Base-by-base conservation (phyloP, 2,329 filamentous ascomycete species). In the Macrophomina tecta region DNA sequence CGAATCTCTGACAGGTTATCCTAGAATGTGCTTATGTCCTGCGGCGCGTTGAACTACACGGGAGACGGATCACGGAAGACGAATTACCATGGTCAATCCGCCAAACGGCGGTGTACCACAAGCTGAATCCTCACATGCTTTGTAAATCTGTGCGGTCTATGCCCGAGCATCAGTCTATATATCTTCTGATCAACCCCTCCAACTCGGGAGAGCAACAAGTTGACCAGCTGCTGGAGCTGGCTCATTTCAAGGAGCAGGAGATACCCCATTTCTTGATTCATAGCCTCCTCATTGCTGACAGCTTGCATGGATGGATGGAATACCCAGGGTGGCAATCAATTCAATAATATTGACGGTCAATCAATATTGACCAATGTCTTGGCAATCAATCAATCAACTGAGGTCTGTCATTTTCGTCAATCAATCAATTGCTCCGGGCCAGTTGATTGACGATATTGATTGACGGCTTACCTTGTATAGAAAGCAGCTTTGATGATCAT, bases 51-150 rank as follows among this genome's bases (percentile, higher is more conserved):
- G 68, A 69, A 34, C 23, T 56, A 9, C 38, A 68, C 30, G 46
- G 66, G 30, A 42, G 68, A 30, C 18, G 16, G 28, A 8, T 38
- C 2, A n/a, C 23, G 5, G 32, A 69, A 64, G 68, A 62, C 16
- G 61, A 66, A 48, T 36, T n/a, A 4, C 66, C 68, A 9, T 69
- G 62, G 62, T 69, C 68, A 28, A 69, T 69, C 16, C 61, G 68
- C 6, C 68, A 68, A 42, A 69, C 56, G 1, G 68, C 62, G 8
- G 63, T 69, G 1, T 68, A 69, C 49, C 66, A 69, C 36, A 18
- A 36, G 14, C 6, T 53, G 4, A 1, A n/a, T 14, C 32, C 7
- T 14, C 28, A 38, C 7, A 7, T 8, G 36, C 1, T 8, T 38
- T 38, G 7, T 18, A 12, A n/a, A 12, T 12, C n/a, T 14, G 32